Evolutionary conservation across 371 early-diverging fungal species (phyloP).

Genomic region (Capillidium heterosporum): DNA sequence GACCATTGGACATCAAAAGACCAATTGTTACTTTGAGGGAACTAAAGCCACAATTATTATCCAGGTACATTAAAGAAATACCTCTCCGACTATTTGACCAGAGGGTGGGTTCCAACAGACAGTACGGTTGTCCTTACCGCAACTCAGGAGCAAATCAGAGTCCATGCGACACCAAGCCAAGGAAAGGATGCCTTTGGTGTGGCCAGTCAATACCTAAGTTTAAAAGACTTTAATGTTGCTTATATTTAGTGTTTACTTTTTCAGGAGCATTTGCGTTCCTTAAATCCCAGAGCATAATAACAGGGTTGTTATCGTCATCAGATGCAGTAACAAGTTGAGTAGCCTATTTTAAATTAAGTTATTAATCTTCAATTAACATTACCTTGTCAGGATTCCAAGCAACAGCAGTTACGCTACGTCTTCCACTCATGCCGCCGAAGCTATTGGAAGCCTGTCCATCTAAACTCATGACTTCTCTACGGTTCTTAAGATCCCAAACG

Average conservation of each 20-base stretch:
- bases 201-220: slow-evolving; percentile 38
- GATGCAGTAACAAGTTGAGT: slow-evolving; percentile 86
- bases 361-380: slow-evolving; percentile 7
- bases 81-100: slow-evolving; percentile 52
- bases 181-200: slow-evolving; percentile 69
- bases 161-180: slow-evolving; percentile 89
- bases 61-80: slow-evolving; percentile 2
- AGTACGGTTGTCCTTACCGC: slow-evolving; percentile 83
- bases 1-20: slow-evolving; percentile 87
- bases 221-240: slow-evolving; percentile 3
- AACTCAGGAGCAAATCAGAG: slow-evolving; percentile 63
- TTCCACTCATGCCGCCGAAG: slow-evolving; percentile 6
- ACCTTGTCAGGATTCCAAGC: slow-evolving; percentile 90
- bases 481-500: slow-evolving; percentile 84
- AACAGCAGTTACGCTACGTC: slow-evolving; percentile 58
- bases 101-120: slow-evolving; percentile 76
- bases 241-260: slow-evolving; percentile 18
- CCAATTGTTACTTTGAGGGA: slow-evolving; percentile 68
- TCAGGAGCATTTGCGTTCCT: slow-evolving; percentile 84
- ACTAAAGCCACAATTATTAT: slow-evolving; percentile 16
- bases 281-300: slow-evolving; percentile 82
- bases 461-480: slow-evolving; percentile 70
- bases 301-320: slow-evolving; percentile 76
- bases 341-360: slow-evolving; percentile 22
- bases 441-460: slow-evolving; percentile 30